Percentiles rank a stretch among this genome's conserved stretches.
Conservation (phyloP, 1,284 basidiomycete genomes). For the Cryptococcus floricola region DNA sequence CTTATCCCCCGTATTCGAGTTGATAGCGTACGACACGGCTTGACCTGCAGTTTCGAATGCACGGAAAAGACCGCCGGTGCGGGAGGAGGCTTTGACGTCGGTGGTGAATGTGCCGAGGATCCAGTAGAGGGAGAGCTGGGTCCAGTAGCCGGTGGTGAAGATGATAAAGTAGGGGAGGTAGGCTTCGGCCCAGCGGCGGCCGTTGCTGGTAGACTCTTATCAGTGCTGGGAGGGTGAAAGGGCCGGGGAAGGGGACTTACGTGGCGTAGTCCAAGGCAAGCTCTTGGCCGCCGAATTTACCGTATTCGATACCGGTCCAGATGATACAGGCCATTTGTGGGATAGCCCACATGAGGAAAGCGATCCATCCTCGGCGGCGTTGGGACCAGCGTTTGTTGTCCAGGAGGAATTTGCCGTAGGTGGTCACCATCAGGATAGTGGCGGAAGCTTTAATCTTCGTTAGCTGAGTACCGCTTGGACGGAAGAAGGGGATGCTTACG, state of each 20-base stretch:
- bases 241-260: constrained; percentile 2
- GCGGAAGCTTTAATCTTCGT: background rate
- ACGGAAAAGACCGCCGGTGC: constrained; percentile 29
- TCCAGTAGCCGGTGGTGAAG: constrained; percentile 21
- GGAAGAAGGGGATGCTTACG: constrained; percentile 12
- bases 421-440: constrained; percentile 8
- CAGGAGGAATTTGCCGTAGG: constrained; percentile 20
- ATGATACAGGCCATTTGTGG: constrained; percentile 25
- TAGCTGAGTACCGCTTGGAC: background rate
- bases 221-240: background rate
- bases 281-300: constrained; percentile 7
- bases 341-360: constrained; percentile 20
- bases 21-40: constrained; percentile 19
- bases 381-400: constrained; percentile 20
- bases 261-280: constrained; percentile 12
- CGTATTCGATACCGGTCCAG: constrained; percentile 23
- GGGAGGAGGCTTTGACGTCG: constrained; percentile 20
- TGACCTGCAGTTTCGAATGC: constrained; percentile 22
- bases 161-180: constrained; percentile 22
- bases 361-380: constrained; percentile 17
- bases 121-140: constrained; percentile 26
- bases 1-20: constrained; percentile 13
- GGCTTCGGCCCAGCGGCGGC: constrained; percentile 13
- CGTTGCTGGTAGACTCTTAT: background rate
- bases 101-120: constrained; percentile 28